Conservation (phyloP, 2,329 filamentous ascomycete genomes). For the Blastomyces parvus region DNA sequence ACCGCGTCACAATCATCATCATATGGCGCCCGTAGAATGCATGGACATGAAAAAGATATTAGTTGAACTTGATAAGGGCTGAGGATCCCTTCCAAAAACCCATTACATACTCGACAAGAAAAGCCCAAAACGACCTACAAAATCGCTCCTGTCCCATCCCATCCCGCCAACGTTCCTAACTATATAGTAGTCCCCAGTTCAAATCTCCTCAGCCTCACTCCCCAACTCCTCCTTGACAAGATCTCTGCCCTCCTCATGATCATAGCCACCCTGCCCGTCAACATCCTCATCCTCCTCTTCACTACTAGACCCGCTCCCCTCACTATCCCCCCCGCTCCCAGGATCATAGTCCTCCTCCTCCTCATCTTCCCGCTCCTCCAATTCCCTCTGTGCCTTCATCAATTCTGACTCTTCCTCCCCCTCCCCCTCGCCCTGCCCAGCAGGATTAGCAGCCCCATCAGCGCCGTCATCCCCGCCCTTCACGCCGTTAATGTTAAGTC, state of each 20-base stretch:
- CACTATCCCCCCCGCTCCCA: slow-evolving; percentile 41
- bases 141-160: slow-evolving; percentile 7
- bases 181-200: slow-evolving; percentile 16
- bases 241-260: slow-evolving; percentile 25
- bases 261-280: slow-evolving; percentile 11
- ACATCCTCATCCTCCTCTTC: slow-evolving; percentile 33
- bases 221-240: slow-evolving; percentile 36
- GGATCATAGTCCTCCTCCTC: slow-evolving; percentile 45
- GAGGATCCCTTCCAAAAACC: too few relatives aligned
- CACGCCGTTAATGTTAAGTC: slow-evolving; percentile 42
- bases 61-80: too few relatives aligned
- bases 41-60: too few relatives aligned
- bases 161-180: slow-evolving; percentile 9
- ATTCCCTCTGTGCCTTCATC: slow-evolving; percentile 48
- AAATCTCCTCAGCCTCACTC: slow-evolving; percentile 35
- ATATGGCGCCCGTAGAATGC: background rate
- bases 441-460: slow-evolving; percentile 16
- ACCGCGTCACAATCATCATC: background rate
- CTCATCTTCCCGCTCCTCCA: slow-evolving; percentile 41
- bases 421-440: slow-evolving; percentile 22
- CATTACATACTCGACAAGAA: background rate
- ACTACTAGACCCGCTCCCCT: slow-evolving; percentile 38
- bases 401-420: slow-evolving; percentile 49
- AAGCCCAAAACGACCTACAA: background rate
- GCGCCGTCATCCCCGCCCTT: slow-evolving; percentile 23